Evolutionary conservation across 1,284 basidiomycete genomes (phyloP).

Genomic region (Trichosporon coremiiforme): DNA sequence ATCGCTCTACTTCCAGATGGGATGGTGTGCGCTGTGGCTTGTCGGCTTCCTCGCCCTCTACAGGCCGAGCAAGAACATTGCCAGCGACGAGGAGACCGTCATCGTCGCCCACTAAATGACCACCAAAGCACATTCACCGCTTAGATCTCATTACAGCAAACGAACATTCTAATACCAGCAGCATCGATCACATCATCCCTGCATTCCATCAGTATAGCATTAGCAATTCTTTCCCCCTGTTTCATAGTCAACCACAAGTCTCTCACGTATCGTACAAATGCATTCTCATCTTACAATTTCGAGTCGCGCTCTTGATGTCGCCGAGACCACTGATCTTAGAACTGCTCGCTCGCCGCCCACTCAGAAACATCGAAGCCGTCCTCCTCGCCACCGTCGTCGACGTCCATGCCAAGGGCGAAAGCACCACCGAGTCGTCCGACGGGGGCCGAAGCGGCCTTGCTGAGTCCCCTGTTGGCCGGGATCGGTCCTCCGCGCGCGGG

Average conservation of each 20-base stretch:
- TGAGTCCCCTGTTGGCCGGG: slow-evolving; percentile 26
- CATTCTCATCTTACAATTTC: slow-evolving; percentile 7
- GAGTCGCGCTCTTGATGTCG: too few relatives aligned
- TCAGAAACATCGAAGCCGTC: slow-evolving; percentile 52
- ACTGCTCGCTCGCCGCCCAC: slow-evolving; percentile 43
- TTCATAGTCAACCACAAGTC: not conserved
- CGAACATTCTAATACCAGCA: not conserved
- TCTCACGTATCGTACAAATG: slow-evolving; percentile 11
- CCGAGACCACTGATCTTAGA: slow-evolving; percentile 28
- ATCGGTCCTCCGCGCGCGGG: slow-evolving; percentile 8
- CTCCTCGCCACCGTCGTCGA: slow-evolving; percentile 37
- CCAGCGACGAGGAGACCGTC: not conserved
- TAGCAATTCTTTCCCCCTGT: not conserved
- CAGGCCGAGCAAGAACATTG: slow-evolving; percentile 33
- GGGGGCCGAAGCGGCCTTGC: slow-evolving; percentile 49
- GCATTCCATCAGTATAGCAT: not conserved
- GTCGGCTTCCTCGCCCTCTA: slow-evolving; percentile 45
- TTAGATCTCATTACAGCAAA: not conserved
- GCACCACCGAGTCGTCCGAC: slow-evolving; percentile 38
- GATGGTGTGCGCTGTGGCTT: slow-evolving; percentile 46
- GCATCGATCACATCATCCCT: too few relatives aligned
- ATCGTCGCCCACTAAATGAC: not conserved
- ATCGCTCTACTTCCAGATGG: slow-evolving; percentile 47
- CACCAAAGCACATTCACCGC: not conserved
- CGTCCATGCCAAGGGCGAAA: slow-evolving; percentile 41